A percentile compares a stretch with the other conserved stretches of the same genome.
Evolutionary conservation across 495 filamentous ascomycete genomes (phyloP).

Genomic region (Penicillium simplicissimum): DNA sequence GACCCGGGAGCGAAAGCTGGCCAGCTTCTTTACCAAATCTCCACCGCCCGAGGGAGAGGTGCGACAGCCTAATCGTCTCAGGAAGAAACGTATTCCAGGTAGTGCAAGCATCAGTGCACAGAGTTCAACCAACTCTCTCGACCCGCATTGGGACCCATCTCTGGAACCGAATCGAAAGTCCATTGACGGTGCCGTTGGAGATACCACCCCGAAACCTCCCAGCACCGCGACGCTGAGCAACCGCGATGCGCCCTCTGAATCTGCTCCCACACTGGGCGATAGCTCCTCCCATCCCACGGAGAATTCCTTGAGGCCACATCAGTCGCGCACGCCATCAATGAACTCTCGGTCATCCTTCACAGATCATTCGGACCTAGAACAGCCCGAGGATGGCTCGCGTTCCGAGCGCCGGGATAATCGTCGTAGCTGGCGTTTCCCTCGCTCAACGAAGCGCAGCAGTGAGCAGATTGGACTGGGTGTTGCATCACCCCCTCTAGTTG

Average conservation of each 20-base stretch:
- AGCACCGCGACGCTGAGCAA: conserved; percentile 29
- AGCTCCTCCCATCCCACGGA: conserved; percentile 36
- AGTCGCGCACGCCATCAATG: conserved; percentile 67
- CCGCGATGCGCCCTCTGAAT: conserved; percentile 24
- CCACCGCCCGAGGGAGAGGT: conserved; percentile 50
- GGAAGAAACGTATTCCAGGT: conserved; percentile 75
- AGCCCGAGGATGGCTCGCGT: conserved; percentile 58
- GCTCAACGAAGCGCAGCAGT: conserved; percentile 55
- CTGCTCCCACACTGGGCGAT: conserved; percentile 22
- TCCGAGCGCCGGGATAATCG: conserved; percentile 64
- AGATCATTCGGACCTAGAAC: conserved; percentile 74
- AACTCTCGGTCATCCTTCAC: conserved; percentile 74
- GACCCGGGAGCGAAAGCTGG: conserved; percentile 65
- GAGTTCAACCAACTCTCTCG: conserved; percentile 76
- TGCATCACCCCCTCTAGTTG: conserved; percentile 53
- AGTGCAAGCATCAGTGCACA: conserved; percentile 80
- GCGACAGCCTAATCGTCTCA: conserved; percentile 78
- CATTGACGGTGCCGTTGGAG: conserved; percentile 27
- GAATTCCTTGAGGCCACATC: conserved; percentile 59
- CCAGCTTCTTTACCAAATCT: conserved; percentile 68
- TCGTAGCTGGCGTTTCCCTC: conserved; percentile 69
- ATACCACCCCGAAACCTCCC: conserved; percentile 35
- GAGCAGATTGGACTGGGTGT: conserved; percentile 47
- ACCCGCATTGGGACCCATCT: conserved; percentile 18
- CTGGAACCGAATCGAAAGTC: conserved; percentile 21